Evolutionary conservation across 1,139 yeast species (phyloP), one percentile per base, ranked within the genome.

Genomic region (Hyphopichia burtonii): DNA sequence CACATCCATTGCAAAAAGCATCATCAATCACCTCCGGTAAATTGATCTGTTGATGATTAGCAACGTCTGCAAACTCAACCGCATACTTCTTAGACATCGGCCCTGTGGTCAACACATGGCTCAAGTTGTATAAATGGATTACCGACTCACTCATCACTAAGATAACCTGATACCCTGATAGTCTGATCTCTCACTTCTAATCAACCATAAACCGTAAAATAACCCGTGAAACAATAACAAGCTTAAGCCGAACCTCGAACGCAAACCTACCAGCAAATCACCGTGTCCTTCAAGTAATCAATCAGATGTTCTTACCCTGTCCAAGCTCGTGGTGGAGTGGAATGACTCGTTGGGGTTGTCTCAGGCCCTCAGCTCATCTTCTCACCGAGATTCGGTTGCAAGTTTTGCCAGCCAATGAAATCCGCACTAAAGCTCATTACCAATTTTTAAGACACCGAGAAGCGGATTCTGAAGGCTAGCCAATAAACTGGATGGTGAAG

Each of bases 1-100:
- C 76, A 55, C 86, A 80, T 14, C 54, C 51, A 1, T 58, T 53
- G 49, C 86, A 81, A 49, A 68, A 70, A 48, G 68, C 73, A 46
- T 40, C 36, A 6, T 49, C 43, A 41, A 51, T 41, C 8, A 44
- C 28, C 0, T 53, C 54, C 0, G 76, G 73, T 23, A 67, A 51
- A 34, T 56, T 61, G 34, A 68, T 54, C 23, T 51, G 45, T 41
- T 63, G 56, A 15, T 58, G 58, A 23, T 48, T 44, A 20, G 61
- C 60, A 38, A 56, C 52, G 2, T 46, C 42, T 17, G 54, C 52
- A 40, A 63, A 61, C n/a, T 49, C 47, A 11, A 55, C 45, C 6
- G 66, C 56, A 51, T 62, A 67, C 23, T 48, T 48, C 32, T 55
- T 57, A 44, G 55, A 52, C 10, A 68, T 41, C 1, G 73, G 70